Evolutionary conservation across 2,329 filamentous ascomycete species (phyloP).

Genomic region (Fusarium sulawesiense): DNA sequence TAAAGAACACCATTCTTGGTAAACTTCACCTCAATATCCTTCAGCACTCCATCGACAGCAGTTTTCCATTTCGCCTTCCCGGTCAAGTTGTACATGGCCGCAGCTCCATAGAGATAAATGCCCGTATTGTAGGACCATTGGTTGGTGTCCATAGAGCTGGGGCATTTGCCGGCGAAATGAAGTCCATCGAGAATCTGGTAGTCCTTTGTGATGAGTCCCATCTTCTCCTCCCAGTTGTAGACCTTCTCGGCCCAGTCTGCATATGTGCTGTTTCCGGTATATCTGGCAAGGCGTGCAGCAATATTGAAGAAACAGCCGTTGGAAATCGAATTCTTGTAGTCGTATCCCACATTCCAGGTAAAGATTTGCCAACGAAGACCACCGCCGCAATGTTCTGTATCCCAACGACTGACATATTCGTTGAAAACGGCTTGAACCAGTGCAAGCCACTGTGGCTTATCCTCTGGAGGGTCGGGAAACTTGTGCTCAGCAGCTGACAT

Average conservation of each 20-base stretch:
- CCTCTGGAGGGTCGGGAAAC: constrained; percentile 74
- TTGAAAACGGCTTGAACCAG: constrained; percentile 85
- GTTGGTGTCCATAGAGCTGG: constrained; percentile 61
- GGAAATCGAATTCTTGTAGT: constrained; percentile 77
- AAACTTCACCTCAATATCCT: constrained; percentile 64
- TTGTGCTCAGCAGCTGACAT: constrained; percentile 82
- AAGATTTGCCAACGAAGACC: constrained; percentile 90
- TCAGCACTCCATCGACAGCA: constrained; percentile 68
- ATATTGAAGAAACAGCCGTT: constrained; percentile 78
- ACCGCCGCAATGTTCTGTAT: constrained; percentile 71
- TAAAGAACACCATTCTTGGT: constrained; percentile 65
- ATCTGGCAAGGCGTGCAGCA: constrained; percentile 78
- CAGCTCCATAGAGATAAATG: constrained; percentile 70
- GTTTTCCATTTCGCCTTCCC: constrained; percentile 63
- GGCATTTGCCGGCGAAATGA: constrained; percentile 57
- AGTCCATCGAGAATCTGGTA: constrained; percentile 66
- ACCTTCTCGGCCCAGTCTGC: constrained; percentile 77
- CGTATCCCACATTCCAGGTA: constrained; percentile 76
- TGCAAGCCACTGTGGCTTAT: constrained; percentile 76
- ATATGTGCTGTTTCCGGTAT: constrained; percentile 83
- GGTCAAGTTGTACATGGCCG: constrained; percentile 73
- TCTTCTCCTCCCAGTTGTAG: constrained; percentile 71
- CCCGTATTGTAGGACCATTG: constrained; percentile 79
- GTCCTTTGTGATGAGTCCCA: constrained; percentile 66
- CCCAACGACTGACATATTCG: constrained; percentile 78